Evolutionary conservation across 306 rosid species (phyloP), one percentile per base, ranked within the genome.

Genomic region (Cucumis sativus): DNA sequence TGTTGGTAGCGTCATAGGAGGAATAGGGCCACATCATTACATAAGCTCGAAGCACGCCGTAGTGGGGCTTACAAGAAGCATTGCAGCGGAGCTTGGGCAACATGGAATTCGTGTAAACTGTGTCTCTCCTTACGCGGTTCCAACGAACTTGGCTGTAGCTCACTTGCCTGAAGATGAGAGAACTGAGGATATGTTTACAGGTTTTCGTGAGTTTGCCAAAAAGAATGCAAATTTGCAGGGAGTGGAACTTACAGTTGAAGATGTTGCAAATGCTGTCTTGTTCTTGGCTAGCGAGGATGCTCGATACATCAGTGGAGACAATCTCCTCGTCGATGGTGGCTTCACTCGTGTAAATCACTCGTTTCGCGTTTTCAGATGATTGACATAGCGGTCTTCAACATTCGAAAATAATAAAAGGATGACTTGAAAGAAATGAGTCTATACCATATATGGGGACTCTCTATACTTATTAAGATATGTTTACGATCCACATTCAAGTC

Each of bases 281-380:
- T 93, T 93, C 83, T 83, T 93, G 68, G 96, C 97, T 12, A 91
- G 97, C 45, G 92, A 93, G 78, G 98, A 91, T 21, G 76, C 96
- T 13, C 86, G 64, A 77, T 91, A 90, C 75, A 73, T 93, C 5
- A 93, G 97, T 74, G 97, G 93, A 61, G 83, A 65, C 58, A 93
- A 93, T 83, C 87, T 91, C 55, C 81, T 88, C 86, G 60, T 93
- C 71, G 97, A 93, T 81, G 97, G 98, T 25, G 98, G 97, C 47
- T 86, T 91, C 73, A 70, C 89, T 6, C 63, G 35, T 17, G 76
- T 21, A 49, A 93, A 79, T 79, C 97, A 93, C 84, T 74, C 82
- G 0, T 80, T 91, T 20, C 45, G 80, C 25, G 91, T 85, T 77
- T 93, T 91, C 76, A 85, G 91, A 71, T 89, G 86, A 93, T 33